Conservation (phyloP, 768 basidiomycete species). For the Mycena floridula region DNA sequence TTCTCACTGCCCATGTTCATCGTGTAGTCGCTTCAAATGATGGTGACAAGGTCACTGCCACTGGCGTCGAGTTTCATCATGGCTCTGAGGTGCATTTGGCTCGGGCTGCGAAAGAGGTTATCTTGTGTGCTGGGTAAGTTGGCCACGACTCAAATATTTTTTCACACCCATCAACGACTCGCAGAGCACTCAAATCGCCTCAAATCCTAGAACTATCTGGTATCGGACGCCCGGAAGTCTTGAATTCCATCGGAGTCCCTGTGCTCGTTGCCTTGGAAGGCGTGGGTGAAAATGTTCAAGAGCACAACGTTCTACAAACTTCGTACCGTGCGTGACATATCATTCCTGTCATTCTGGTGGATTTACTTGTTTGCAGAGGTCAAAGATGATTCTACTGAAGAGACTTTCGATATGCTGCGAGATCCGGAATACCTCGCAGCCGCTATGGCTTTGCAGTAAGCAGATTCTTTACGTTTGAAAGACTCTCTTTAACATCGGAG, state of each 20-base stretch:
- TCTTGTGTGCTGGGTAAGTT: constrained; percentile 36
- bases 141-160: not conserved
- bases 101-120: constrained; percentile 42
- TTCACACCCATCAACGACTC: not conserved
- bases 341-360: constrained; percentile 6
- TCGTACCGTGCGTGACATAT: constrained; percentile 14
- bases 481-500: not conserved
- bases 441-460: constrained; percentile 28
- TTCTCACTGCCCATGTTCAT: constrained; percentile 21
- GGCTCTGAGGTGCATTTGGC: constrained; percentile 23
- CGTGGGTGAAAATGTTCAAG: constrained; percentile 52
- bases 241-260: constrained; percentile 32
- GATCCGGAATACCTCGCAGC: constrained; percentile 20
- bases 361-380: constrained; percentile 17
- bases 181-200: constrained; percentile 36
- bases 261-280: constrained; percentile 25
- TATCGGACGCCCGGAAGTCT: constrained; percentile 36
- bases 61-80: constrained; percentile 39
- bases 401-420: constrained; percentile 19
- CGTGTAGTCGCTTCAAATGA: constrained; percentile 11
- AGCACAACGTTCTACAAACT: constrained; percentile 28
- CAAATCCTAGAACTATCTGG: constrained; percentile 56
- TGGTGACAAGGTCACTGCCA: constrained; percentile 26
- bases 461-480: not conserved
- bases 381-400: constrained; percentile 19